Evolutionary conservation across 805 yeast species (phyloP), one percentile per base, ranked within the genome.

Genomic region (Millerozyma acaciae): DNA sequence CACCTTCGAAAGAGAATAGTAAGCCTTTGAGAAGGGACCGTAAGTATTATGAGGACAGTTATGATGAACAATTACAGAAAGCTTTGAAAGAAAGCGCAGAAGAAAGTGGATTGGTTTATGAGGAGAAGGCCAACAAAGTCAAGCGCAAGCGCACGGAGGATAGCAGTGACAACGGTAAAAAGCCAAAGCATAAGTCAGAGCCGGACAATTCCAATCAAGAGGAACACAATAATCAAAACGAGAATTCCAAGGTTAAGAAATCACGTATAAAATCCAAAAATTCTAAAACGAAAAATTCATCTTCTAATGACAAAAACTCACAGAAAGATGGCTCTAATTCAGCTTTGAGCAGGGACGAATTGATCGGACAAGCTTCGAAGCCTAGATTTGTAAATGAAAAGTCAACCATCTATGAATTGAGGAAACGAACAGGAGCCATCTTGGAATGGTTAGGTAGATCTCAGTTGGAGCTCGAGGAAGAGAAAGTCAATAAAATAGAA

Each of bases 391-490:
- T 96, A 5, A 81, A 81, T 38, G 78, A 79, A 14, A 74, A 86
- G 34, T 75, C 84, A 3, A 75, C 88, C 3, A 57, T 89, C 39
- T 73, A 75, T 45, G 98, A 90, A 55, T 82, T 90, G 85, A 75
- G 88, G 36, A 78, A 86, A 50, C 73, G 98, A 38, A 84, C 88
- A 2, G 82, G 86, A 2, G 94, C 96, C 1, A 90, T 90, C 14
- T 62, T 90, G 47, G 97, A 93, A 59, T 93, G 89, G 70, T 74
- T 90, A 16, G 86, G 89, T 8, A 70, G 95, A 33, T 84, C 94
- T 2, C 96, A 88, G 55, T 59, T 80, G 40, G 97, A 90, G 50
- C 62, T 90, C 40, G 80, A 81, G 29, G 75, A 75, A 33, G 96
- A 88, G 46, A 80, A 80, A 44, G 62, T 70, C n/a, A 75, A 71